Percentiles rank a stretch among this genome's conserved stretches.
Conservation (phyloP, 176 grass and related monocot genomes). For the Aegilops umbellulata region DNA sequence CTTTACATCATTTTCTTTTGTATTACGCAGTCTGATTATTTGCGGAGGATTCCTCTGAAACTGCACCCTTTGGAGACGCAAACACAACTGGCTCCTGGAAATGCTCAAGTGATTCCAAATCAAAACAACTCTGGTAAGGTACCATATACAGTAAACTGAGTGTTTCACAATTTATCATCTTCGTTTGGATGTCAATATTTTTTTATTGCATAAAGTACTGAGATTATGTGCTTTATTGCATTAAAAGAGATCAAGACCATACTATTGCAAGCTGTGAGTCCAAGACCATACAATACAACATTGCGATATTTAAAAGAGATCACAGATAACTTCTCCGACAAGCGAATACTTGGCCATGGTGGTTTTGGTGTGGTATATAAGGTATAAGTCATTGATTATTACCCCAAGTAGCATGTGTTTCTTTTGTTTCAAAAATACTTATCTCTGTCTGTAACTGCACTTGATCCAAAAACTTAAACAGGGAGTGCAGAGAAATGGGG, state of each 20-base stretch:
- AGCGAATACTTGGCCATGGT: neutral
- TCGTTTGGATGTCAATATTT: neutral
- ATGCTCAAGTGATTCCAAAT: no score
- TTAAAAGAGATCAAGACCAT: neutral
- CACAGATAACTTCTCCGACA: neutral
- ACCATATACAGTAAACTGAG: neutral
- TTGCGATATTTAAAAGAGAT: neutral
- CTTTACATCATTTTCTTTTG: neutral
- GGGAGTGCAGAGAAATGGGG: neutral
- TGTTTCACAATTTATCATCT: neutral
- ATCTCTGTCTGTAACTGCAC: neutral
- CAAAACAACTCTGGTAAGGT: slow-evolving; percentile 28
- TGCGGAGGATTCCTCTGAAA: no score
- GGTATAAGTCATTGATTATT: neutral
- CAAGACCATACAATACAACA: neutral
- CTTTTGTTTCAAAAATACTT: neutral
- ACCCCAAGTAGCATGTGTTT: neutral
- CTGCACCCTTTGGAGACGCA: no score
- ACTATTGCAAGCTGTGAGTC: neutral
- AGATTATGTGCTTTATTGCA: neutral
- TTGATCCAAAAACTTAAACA: neutral
- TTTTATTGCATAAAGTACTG: neutral
- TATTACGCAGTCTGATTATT: slow-evolving; percentile 53
- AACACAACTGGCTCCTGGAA: no score
- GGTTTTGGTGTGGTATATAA: neutral